Base-by-base conservation (phyloP, 176 grass and related monocot genomes). In the Areca catechu region DNA sequence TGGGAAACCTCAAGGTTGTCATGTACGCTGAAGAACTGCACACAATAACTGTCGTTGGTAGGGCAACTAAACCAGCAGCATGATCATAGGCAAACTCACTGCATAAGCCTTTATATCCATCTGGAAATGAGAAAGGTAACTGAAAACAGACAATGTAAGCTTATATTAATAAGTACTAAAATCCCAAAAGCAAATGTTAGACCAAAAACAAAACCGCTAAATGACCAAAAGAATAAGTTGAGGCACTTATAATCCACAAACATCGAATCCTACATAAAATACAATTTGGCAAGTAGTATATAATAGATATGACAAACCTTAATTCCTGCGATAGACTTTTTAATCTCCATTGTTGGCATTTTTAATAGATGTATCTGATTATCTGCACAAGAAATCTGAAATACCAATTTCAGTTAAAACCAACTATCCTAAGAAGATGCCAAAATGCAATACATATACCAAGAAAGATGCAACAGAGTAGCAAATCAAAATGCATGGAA, bases 321-420 rank as follows among this genome's bases (percentile, higher is more conserved):
- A 65, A 98, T 92, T 76, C 93, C 93, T 48, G 83, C 53, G 56
- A 98, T 83, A 18, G 87, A 85, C 64, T 80, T 98, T n/a, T 74
- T 72, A 51, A 92, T 80, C 22, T 88, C 87, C 93, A 98, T 92
- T 62, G 85, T 88, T 59, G 93, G 93, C 93, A 98, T 89, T 78
- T 79, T 82, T 61, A 98, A 49, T 53, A 97, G 67, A 83, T 88
- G 77, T 17, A 97, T 78, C 71, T 62, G 72, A 43, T 98, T 92
- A 71, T 76, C 83, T 69, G 67, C 62, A 77, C 87, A 98, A 54
- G 80, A 91, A 48, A 97, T 84, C 87, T 98, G 75, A 62, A 74
- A 82, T 49, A 56, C 2, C 5, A 49, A 75, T 51, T 23, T 43
- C 34, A 43, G 34, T 43, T 3, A 43, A 10, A 43, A 43, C 9